Percentiles rank a stretch among this genome's conserved stretches.
These are phyloP conservation scores for Cyclocybe cylindracea DNA, from an alignment of 768 basidiomycete species.

Conservation along the genomic window DNA sequence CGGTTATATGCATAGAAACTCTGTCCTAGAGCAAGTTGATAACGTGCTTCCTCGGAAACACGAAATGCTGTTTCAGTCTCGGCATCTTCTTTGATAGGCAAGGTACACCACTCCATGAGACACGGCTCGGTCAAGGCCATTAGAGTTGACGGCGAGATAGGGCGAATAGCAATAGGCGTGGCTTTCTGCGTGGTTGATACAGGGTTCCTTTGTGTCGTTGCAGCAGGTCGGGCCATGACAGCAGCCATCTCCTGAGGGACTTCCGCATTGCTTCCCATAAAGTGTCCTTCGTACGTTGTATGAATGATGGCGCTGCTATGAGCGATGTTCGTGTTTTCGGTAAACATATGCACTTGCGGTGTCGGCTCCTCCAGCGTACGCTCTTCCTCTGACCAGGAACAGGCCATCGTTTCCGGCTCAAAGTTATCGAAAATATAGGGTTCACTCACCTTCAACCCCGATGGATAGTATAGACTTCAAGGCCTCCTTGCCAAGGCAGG, in stretches of 20 bases:
- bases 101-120: conserved; percentile 39
- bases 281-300: neutral
- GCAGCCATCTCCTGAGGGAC: neutral
- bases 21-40: neutral
- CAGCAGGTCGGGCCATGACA: neutral
- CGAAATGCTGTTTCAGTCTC: too few species aligned
- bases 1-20: neutral
- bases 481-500: conserved; percentile 15
- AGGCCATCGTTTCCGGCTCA: neutral
- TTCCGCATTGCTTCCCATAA: neutral
- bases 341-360: neutral
- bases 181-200: neutral
- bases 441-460: conserved; percentile 10
- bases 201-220: neutral
- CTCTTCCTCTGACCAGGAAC: neutral
- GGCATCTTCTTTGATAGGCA: neutral
- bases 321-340: neutral
- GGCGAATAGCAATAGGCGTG: conserved; percentile 20
- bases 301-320: neutral
- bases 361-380: neutral
- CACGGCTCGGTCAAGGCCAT: conserved; percentile 45
- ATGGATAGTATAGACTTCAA: conserved; percentile 18
- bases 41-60: neutral
- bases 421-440: neutral
- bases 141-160: conserved; percentile 38